Base-by-base conservation (phyloP, 345 rosid genomes). In the Geranium brycei region DNA sequence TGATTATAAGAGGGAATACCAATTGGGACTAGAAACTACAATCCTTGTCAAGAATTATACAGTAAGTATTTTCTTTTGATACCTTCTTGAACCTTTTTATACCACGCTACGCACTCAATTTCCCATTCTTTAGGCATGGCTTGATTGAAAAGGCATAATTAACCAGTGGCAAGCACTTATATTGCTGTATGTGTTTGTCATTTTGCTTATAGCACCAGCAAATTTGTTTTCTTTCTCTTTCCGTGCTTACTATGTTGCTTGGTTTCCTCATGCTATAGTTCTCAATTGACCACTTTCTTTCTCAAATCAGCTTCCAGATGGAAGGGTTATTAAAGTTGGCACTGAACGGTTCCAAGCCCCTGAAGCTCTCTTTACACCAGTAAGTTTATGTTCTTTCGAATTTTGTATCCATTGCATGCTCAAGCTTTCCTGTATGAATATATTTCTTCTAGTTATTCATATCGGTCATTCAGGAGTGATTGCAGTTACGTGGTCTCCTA, bases 341-440 rank as follows among this genome's bases (percentile, higher is more conserved):
- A 93, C 99, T n/a, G 99, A 93, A 82, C 75, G 99, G 69, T 93
- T 93, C 74, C 97, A 93, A 72, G 97, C 99, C 64, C 96, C 99
- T 55, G 97, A 93, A 79, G 99, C 99, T 41, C 90, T 93, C 59
- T 93, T 93, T 66, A 86, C 99, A n/a, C 99, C 97, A 23, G 99
- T 92, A 75, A 77, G 85, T 55, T 65, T 55, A 5, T 63, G 31
- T 11, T 30, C 18, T 60, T 23, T 62, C 63, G 17, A 5, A 14
- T 76, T 18, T 59, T 47, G 61, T 59, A 59, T 3, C 61, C 30
- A 1, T 19, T 15, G 2, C 4, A 12, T 59, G 32, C 19, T 59
- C 3, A 31, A 15, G 31, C 28, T 13, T 47, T 8, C 53, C 3
- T 47, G 10, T 3, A 35, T 35, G 41, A 35, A 35, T 11, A 47